A percentile compares a stretch with the other conserved stretches of the same genome.
phyloP scores from a whole-genome alignment of 1,284 basidiomycete species.

The Apiotrichum gracile region DNA sequence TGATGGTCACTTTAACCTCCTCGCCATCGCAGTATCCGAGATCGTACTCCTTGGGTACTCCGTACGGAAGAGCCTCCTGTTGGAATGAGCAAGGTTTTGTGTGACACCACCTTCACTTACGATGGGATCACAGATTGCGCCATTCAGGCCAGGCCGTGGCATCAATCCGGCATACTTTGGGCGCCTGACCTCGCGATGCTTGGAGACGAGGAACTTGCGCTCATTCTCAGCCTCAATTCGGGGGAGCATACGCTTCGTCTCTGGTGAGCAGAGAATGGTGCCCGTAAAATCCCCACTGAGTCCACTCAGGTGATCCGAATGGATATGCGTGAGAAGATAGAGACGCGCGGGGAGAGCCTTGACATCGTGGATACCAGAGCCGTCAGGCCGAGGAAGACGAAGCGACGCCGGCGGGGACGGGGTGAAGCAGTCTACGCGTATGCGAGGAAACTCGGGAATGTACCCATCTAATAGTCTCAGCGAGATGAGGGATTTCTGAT shows the following conservation, averaged over 20 bases:
- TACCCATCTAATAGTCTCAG: too few relatives aligned
- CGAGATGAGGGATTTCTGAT: too few relatives aligned
- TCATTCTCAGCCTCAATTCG: constrained; percentile 64
- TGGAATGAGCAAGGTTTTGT: neutral
- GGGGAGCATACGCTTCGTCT: constrained; percentile 76
- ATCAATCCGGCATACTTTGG: constrained; percentile 46
- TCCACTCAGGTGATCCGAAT: constrained; percentile 62
- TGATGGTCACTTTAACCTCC: constrained; percentile 58
- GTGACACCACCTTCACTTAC: constrained; percentile 14
- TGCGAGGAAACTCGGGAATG: too few relatives aligned
- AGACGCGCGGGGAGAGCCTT: too few relatives aligned
- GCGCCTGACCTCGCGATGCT: constrained; percentile 55
- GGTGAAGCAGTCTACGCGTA: too few relatives aligned
- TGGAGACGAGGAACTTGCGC: constrained; percentile 52
- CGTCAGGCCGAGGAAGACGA: too few relatives aligned
- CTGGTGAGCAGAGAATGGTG: constrained; percentile 65
- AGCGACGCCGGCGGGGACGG: too few relatives aligned
- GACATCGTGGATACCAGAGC: too few relatives aligned
- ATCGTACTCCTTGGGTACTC: constrained; percentile 56
- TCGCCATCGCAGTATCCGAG: constrained; percentile 51
- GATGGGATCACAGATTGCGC: constrained; percentile 26
- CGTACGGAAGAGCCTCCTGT: constrained; percentile 31
- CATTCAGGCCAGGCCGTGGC: neutral
- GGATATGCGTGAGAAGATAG: constrained; percentile 73
- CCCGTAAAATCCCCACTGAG: constrained; percentile 33